Evolutionary conservation across 1,139 yeast species (phyloP), one percentile per base, ranked within the genome.

Genomic region (Taphrina communis): DNA sequence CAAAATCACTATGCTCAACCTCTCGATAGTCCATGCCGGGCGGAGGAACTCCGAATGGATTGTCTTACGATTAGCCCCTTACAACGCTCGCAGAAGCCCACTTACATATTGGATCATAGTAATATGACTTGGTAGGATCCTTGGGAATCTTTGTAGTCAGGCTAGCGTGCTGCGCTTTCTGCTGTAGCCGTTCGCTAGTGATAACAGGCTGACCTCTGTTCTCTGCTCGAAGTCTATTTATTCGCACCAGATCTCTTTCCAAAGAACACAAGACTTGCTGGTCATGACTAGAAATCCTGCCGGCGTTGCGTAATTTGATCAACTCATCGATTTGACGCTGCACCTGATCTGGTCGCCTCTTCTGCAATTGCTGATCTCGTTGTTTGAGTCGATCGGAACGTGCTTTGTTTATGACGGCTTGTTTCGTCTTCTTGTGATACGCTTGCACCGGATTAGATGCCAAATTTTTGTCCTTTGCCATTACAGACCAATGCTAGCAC

Each of bases 41-140:
- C 7, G 72, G 72, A 5, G 72, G 71, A 12, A 69, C 70, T 14
- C 72, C 72, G 17, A 41, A 56, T 1, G 68, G 70, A 38, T 68
- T 69, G 53, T 36, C 58, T 46, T 31, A 7, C 3, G 14, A 44
- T 25, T 25, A 35, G 36, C 2, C 14, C n/a, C 2, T 21, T 2
- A 9, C 51, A 4, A n/a, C 2, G 17, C 35, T 12, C 8, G 14
- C 19, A n/a, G 25, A 31, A 25, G 8, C 17, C n/a, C 46, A 46
- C 59, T 69, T 68, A 59, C 69, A 68, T 19, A 59, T 61, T 12
- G 71, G 67, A 58, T 71, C 72, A 53, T 70, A 70, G 63, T 69
- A 71, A 31, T 61, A 56, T 12, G 71, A 67, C 21, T 62, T 41
- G 21, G 51, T 44, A 7, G 72, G 70, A 17, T 63, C 44, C 51